Evolutionary conservation across 2,329 filamentous ascomycete species (phyloP), one percentile per base, ranked within the genome.

Genomic region (Purpureocillium lavendulum): DNA sequence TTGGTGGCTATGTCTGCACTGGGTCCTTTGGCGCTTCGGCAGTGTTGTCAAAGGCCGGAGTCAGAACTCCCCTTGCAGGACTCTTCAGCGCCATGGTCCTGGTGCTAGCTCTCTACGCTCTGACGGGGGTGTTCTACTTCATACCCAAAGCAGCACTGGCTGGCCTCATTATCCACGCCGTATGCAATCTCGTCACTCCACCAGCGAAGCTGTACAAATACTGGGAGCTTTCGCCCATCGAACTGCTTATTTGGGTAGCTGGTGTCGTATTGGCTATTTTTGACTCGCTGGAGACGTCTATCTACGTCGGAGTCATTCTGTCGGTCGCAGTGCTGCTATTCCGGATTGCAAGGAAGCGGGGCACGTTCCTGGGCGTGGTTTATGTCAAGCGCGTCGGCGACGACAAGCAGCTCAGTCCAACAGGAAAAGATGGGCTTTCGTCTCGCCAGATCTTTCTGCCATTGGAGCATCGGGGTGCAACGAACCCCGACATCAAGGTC

Each of bases 41-140:
- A 30, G 87, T 92, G 55, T 84, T 90, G 53, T 85, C 84, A 4
- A 90, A 90, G 60, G 84, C 86, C 38, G 86, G 86, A 47, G 85
- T 89, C 4, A 77, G 82, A 31, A 90, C 84, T 1, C 86, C 86
- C 0, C 68, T 90, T 30, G 86, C 82, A 24, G 84, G 86, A 58
- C 70, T 87, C 18, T 85, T 90, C 49, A 90, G 84, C 26, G 85
- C 84, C 0, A 42, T 84, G 21, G 75, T 92, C 6, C 80, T 92
- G 2, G 67, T 90, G 1, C 66, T 92, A 9, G 84, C 85, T 5
- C 77, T 90, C 42, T 90, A 92, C 49, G 84, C 79, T 5, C 65
- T 92, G 21, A 81, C 85, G 0, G 77, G 78, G 0, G 77, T 89
- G 24, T 90, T 92, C 67, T 88, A 77, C 67, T 90, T 84, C 59